Percentiles rank a stretch among this genome's conserved stretches.
phyloP scores from a whole-genome alignment of 805 yeast species.

The Vanderwaltozyma yarrowii region DNA sequence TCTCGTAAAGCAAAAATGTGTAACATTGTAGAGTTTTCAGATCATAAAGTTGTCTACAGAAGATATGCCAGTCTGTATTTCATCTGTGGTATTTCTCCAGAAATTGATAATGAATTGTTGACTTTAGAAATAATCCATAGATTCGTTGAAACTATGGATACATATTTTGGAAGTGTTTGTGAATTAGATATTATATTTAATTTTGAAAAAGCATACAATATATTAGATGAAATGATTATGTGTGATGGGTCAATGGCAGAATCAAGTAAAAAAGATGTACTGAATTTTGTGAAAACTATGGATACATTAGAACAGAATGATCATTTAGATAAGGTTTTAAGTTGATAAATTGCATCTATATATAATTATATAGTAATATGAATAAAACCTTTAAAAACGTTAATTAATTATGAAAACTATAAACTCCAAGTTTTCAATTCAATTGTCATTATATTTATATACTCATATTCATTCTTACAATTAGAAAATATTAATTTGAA shows the following conservation, averaged over 20 bases:
- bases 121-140: constrained; percentile 83
- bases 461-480: too few species aligned
- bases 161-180: constrained; percentile 89
- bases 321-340: constrained; percentile 37
- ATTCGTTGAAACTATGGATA: constrained; percentile 95
- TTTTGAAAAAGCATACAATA: constrained; percentile 86
- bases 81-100: constrained; percentile 56
- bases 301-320: constrained; percentile 80
- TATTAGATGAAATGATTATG: constrained; percentile 78
- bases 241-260: constrained; percentile 81
- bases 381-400: too few species aligned
- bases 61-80: constrained; percentile 91
- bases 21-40: constrained; percentile 77
- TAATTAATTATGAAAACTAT: too few species aligned
- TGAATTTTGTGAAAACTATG: constrained; percentile 69
- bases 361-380: too few species aligned
- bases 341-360: constrained; percentile 15
- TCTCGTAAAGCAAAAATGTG: constrained; percentile 91
- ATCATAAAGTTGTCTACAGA: constrained; percentile 71
- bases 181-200: constrained; percentile 95
- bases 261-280: constrained; percentile 67
- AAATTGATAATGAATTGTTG: constrained; percentile 65
- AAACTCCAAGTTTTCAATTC: too few species aligned
- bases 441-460: too few species aligned
- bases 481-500: too few species aligned